Conservation (phyloP, 441 rosid species). For the Eruca vesicaria region DNA sequence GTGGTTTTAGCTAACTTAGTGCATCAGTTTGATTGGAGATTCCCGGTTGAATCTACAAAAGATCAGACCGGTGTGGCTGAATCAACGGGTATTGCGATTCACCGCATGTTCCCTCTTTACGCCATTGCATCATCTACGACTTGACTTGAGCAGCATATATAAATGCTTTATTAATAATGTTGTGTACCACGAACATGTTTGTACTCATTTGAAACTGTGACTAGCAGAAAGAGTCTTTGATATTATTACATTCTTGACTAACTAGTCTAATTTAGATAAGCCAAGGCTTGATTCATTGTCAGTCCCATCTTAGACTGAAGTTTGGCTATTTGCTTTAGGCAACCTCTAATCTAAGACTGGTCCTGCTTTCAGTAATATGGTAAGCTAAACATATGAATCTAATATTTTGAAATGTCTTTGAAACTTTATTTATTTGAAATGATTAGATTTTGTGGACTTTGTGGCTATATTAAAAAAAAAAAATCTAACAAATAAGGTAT, state of each 20-base stretch:
- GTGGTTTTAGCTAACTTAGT: conserved; percentile 27
- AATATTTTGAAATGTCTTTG: too few species aligned
- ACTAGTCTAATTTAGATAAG: background rate
- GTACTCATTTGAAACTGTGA: background rate
- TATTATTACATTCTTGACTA: background rate
- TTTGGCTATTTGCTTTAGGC: background rate
- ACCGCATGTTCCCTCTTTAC: conserved; percentile 11
- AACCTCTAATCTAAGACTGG: background rate
- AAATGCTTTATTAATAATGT: background rate
- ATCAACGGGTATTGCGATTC: background rate
- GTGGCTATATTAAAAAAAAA: too few species aligned
- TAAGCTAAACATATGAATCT: too few species aligned
- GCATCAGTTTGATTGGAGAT: conserved; percentile 24
- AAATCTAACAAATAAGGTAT: too few species aligned
- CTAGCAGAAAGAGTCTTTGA: background rate
- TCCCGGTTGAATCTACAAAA: background rate
- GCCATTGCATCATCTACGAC: background rate
- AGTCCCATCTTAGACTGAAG: background rate
- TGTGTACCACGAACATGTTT: background rate
- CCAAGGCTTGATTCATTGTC: background rate
- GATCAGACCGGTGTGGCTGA: background rate
- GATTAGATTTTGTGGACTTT: too few species aligned
- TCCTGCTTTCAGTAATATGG: too few species aligned
- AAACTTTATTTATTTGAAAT: too few species aligned
- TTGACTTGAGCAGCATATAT: background rate